A percentile compares a stretch with the other conserved stretches of the same genome.
These are phyloP conservation scores for Coniophora puteana DNA, from an alignment of 1,284 basidiomycete species.

Conservation along the genomic window DNA sequence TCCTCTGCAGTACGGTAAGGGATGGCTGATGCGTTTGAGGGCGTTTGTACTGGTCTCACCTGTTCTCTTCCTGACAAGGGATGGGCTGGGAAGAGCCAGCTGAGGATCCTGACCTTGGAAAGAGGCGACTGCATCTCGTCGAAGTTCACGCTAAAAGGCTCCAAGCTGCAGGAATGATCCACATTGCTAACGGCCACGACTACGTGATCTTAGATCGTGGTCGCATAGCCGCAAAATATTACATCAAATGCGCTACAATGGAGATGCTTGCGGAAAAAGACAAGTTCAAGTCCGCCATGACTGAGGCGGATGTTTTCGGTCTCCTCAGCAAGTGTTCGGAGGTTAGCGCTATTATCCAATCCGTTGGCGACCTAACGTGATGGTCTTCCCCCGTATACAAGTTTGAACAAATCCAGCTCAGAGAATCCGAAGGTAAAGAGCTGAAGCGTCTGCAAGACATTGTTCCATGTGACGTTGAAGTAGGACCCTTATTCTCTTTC, in stretches of 20 bases:
- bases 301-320: conserved; percentile 88
- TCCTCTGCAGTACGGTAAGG: conserved; percentile 84
- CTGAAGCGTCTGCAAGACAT: conserved; percentile 69
- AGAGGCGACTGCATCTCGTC: conserved; percentile 75
- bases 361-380: not conserved
- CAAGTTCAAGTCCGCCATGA: conserved; percentile 81
- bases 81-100: conserved; percentile 70
- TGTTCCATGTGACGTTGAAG: conserved; percentile 79
- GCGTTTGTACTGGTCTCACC: too few species aligned
- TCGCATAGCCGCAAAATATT: conserved; percentile 95
- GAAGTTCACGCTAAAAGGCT: conserved; percentile 70
- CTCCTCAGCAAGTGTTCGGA: conserved; percentile 92
- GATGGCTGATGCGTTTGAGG: not conserved
- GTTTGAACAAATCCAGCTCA: conserved; percentile 94
- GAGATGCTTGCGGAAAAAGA: conserved; percentile 83
- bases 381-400: conserved; percentile 27
- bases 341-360: conserved; percentile 38
- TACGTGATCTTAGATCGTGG: conserved; percentile 84
- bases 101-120: conserved; percentile 79
- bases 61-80: conserved; percentile 40
- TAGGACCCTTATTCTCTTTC: conserved; percentile 26
- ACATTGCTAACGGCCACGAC: conserved; percentile 72
- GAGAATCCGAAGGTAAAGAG: conserved; percentile 89
- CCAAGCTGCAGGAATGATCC: conserved; percentile 81
- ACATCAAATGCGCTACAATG: conserved; percentile 85